A percentile compares a stretch with the other conserved stretches of the same genome.
phyloP scores from a whole-genome alignment of 306 rosid species.

The Cyclanthera cordifolia region DNA sequence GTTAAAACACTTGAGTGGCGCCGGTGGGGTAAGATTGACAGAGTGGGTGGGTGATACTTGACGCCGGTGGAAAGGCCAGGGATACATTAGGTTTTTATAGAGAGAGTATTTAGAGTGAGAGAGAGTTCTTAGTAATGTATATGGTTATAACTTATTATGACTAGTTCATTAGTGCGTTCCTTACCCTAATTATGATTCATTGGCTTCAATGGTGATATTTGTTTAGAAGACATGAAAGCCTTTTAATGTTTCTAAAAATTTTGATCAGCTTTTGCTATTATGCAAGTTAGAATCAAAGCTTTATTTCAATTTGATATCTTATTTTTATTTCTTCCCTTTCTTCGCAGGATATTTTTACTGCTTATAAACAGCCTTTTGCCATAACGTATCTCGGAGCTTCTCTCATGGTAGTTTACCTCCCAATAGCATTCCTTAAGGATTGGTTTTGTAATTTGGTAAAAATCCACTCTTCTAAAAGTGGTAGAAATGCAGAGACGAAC shows the following conservation, averaged over 20 bases:
- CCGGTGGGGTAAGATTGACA: no score
- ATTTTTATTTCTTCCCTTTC: conserved; percentile 17
- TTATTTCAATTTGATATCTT: neutral
- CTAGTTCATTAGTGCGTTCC: no score
- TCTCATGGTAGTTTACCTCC: conserved; percentile 95
- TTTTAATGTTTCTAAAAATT: neutral
- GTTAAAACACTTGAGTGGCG: no score
- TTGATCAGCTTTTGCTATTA: neutral
- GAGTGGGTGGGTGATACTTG: no score
- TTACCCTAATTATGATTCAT: neutral
- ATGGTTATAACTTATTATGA: no score
- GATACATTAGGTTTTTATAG: no score
- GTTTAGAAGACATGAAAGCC: neutral
- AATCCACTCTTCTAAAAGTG: conserved; percentile 40
- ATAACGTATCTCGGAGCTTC: conserved; percentile 98
- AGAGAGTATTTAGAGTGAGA: no score
- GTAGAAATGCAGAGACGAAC: conserved; percentile 31
- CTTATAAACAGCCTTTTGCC: conserved; percentile 95
- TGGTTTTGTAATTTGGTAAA: conserved; percentile 52
- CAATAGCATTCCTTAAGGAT: conserved; percentile 85
- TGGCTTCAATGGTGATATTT: neutral
- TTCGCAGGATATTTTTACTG: conserved; percentile 59
- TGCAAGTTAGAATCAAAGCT: neutral
- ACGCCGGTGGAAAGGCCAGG: no score
- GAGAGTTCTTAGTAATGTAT: no score